Percentiles rank a stretch among this genome's conserved stretches.
phyloP scores from a whole-genome alignment of 1,284 basidiomycete species.

The Cystobasidium sp. region DNA sequence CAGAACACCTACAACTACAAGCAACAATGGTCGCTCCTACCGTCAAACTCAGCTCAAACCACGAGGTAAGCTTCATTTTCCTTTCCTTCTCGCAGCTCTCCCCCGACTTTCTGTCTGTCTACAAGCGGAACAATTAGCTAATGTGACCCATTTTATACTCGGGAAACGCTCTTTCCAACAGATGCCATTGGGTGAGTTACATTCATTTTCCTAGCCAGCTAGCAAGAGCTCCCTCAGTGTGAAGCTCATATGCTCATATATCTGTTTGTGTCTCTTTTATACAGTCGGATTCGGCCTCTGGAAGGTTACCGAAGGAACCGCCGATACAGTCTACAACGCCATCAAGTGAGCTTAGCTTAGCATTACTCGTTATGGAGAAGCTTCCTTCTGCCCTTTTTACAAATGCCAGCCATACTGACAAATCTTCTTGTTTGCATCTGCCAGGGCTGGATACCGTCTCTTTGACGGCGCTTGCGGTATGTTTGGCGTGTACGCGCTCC shows the following conservation, averaged over 20 bases:
- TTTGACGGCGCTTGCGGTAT: constrained; percentile 58
- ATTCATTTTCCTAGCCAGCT: background rate
- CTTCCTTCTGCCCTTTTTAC: background rate
- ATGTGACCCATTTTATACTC: background rate
- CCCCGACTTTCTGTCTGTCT: background rate
- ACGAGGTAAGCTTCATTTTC: constrained; percentile 17
- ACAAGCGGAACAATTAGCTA: background rate
- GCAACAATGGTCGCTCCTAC: constrained; percentile 42
- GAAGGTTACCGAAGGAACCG: constrained; percentile 39
- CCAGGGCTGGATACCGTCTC: constrained; percentile 58
- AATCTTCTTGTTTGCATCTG: background rate
- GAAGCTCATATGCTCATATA: background rate
- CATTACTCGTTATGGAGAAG: background rate
- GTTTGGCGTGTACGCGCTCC: constrained; percentile 26
- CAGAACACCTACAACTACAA: background rate
- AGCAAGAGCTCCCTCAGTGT: background rate
- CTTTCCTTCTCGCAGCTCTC: too few relatives aligned
- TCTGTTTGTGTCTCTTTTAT: background rate
- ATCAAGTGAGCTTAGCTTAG: constrained; percentile 53
- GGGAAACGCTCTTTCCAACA: background rate
- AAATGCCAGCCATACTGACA: background rate
- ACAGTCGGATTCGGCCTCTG: constrained; percentile 45
- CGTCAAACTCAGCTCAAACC: constrained; percentile 35
- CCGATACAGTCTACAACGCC: constrained; percentile 58
- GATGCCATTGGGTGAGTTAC: constrained; percentile 39